Conservation (phyloP, 2,329 filamentous ascomycete genomes). For the Graphilbum ipis-grandicollis region DNA sequence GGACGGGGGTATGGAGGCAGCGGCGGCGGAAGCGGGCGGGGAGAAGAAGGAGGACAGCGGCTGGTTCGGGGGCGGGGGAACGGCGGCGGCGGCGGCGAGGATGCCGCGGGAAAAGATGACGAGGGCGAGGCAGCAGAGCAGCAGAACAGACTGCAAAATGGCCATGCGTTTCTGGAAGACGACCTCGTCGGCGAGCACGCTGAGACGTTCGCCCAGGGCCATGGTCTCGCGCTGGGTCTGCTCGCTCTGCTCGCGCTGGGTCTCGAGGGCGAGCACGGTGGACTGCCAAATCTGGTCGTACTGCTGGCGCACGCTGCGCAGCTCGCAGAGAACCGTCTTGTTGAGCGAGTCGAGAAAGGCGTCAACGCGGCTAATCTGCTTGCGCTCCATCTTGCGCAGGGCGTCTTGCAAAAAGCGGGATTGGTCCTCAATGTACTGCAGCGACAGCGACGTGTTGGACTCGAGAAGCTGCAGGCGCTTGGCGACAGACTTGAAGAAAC, state of each 20-base stretch:
- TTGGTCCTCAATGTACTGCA: slow-evolving; percentile 95
- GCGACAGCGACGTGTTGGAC: slow-evolving; percentile 76
- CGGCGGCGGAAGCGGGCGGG: background rate
- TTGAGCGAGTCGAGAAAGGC: slow-evolving; percentile 76
- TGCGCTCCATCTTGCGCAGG: slow-evolving; percentile 71
- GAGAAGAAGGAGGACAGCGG: background rate
- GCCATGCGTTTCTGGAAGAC: slow-evolving; percentile 79
- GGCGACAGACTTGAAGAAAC: slow-evolving; percentile 91
- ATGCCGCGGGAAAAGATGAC: slow-evolving; percentile 59
- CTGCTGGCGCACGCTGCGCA: slow-evolving; percentile 60
- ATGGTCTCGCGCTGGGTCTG: slow-evolving; percentile 69
- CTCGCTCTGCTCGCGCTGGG: slow-evolving; percentile 72
- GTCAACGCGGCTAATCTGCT: slow-evolving; percentile 69
- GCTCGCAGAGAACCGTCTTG: slow-evolving; percentile 64
- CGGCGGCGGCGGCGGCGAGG: slow-evolving; percentile 9
- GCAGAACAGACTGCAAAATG: slow-evolving; percentile 74
- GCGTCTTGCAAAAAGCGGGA: slow-evolving; percentile 79
- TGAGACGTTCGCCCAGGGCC: slow-evolving; percentile 64
- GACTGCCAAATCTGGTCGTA: slow-evolving; percentile 97
- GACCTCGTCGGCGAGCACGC: slow-evolving; percentile 84
- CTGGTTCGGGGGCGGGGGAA: slow-evolving; percentile 2
- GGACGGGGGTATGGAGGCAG: background rate
- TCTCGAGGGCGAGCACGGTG: slow-evolving; percentile 79
- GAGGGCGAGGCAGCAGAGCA: slow-evolving; percentile 72
- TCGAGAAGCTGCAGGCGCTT: slow-evolving; percentile 86